Evolutionary conservation across 768 basidiomycete species (phyloP), one percentile per base, ranked within the genome.

Genomic region (Fomitopsis pulvina): DNA sequence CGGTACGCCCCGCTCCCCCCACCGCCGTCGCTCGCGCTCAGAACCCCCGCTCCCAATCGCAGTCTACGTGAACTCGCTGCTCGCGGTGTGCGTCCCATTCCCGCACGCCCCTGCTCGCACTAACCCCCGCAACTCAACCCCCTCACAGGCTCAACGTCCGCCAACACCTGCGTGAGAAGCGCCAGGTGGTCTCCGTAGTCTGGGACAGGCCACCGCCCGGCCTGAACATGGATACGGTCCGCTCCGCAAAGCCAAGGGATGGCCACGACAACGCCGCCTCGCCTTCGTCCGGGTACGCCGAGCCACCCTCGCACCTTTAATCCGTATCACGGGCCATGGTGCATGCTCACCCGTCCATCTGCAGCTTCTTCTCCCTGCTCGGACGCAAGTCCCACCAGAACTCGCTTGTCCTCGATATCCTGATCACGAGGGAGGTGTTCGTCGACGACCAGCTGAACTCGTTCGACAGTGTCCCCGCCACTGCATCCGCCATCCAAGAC

Each of bases 61-160:
- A 44, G 43, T 44, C 3, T 44, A 44, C 27, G 43, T 44, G 11
- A 44, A 44, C 25, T 18, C 43, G 25, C 16, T 44, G 8, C 24
- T 44, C 6, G 43, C 43, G 20, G 43, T 44, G 43, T 44, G 16
- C 43, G 43, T 44, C 25, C 25, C 11, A 43, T 28, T 41, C n/a
- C n/a, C n/a, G n/a, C n/a, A n/a, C n/a, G n/a, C n/a, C n/a, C n/a
- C n/a, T n/a, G n/a, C n/a, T n/a, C n/a, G n/a, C n/a, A n/a, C n/a
- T n/a, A n/a, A n/a, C n/a, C n/a, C n/a, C n/a, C n/a, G n/a, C n/a
- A n/a, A n/a, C n/a, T n/a, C n/a, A n/a, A n/a, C n/a, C n/a, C 16
- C 39, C n/a, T 9, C 11, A 22, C 24, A 44, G 43, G 20, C 16
- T 44, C 7, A 44, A 44, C n/a, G 43, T 44, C 11, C 43, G 43